Percentiles rank a stretch among this genome's conserved stretches.
phyloP scores from a whole-genome alignment of 768 basidiomycete species.

The Nevesoporus exiguus region DNA sequence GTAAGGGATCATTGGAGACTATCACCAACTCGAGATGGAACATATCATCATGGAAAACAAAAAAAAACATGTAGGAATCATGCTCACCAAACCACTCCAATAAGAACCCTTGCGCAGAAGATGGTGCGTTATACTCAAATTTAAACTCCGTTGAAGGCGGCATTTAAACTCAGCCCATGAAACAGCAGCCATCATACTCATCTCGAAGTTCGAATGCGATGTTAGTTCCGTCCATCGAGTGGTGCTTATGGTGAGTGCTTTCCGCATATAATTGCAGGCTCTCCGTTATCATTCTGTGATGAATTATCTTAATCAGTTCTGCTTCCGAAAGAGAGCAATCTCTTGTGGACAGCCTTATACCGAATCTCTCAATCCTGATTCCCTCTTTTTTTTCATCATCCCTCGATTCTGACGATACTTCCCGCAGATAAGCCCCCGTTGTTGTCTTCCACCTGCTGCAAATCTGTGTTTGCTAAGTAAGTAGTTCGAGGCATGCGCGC shows the following conservation, averaged over 20 bases:
- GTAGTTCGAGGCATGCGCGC: background rate
- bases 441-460: background rate
- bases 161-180: constrained; percentile 19
- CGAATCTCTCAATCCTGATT: constrained; percentile 51
- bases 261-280: background rate
- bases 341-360: constrained; percentile 68
- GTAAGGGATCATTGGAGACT: constrained; percentile 62
- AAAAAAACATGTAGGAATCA: constrained; percentile 20
- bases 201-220: background rate
- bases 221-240: background rate
- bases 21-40: constrained; percentile 75
- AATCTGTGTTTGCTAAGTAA: background rate
- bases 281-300: constrained; percentile 35
- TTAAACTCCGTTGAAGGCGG: constrained; percentile 28
- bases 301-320: constrained; percentile 64
- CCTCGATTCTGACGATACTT: constrained; percentile 3
- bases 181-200: background rate
- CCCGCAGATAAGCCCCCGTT: background rate
- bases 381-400: background rate
- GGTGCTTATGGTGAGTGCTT: constrained; percentile 18
- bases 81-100: constrained; percentile 33
- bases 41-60: constrained; percentile 56
- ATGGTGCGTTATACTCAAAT: background rate
- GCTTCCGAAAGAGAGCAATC: constrained; percentile 77
- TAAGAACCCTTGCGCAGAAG: background rate